Conservation (phyloP, 306 rosid genomes). For the Vigna hirtella region DNA sequence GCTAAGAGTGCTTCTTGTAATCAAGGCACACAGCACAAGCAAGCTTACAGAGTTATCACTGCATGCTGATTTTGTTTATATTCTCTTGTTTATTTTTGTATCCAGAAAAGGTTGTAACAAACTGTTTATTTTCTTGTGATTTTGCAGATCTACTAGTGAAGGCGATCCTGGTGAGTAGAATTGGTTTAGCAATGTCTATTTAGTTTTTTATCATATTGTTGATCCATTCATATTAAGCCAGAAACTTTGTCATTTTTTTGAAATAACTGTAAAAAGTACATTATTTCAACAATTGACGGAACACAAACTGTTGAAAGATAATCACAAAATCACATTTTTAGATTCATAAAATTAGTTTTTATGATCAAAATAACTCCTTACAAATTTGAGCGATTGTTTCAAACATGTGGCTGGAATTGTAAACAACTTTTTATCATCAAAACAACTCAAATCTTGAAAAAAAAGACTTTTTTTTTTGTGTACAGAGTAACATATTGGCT, state of each 20-base stretch:
- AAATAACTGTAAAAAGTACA: too few relatives aligned
- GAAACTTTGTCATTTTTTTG: background rate
- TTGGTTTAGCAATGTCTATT: slow-evolving; percentile 26
- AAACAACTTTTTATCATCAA: too few relatives aligned
- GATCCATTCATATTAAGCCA: slow-evolving; percentile 19
- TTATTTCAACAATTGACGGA: too few relatives aligned
- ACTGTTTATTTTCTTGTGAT: slow-evolving; percentile 34
- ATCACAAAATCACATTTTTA: too few relatives aligned
- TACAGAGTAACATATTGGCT: background rate
- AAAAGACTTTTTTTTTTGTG: too few relatives aligned
- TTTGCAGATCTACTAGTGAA: slow-evolving; percentile 73
- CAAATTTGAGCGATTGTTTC: too few relatives aligned
- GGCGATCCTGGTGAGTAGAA: slow-evolving; percentile 65
- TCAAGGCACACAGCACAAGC: slow-evolving; percentile 24
- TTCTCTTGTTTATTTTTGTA: slow-evolving; percentile 3
- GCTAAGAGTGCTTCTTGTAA: background rate
- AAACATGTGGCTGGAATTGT: too few relatives aligned
- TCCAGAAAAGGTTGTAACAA: slow-evolving; percentile 25
- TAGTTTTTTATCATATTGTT: background rate
- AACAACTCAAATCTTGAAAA: too few relatives aligned
- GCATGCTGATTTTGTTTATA: background rate
- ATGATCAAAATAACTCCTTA: too few relatives aligned
- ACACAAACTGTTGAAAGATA: too few relatives aligned
- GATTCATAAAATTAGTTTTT: too few relatives aligned
- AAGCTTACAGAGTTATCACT: background rate